Base-by-base conservation (phyloP, 495 filamentous ascomycete species). In the Penicillium tannophilum region DNA sequence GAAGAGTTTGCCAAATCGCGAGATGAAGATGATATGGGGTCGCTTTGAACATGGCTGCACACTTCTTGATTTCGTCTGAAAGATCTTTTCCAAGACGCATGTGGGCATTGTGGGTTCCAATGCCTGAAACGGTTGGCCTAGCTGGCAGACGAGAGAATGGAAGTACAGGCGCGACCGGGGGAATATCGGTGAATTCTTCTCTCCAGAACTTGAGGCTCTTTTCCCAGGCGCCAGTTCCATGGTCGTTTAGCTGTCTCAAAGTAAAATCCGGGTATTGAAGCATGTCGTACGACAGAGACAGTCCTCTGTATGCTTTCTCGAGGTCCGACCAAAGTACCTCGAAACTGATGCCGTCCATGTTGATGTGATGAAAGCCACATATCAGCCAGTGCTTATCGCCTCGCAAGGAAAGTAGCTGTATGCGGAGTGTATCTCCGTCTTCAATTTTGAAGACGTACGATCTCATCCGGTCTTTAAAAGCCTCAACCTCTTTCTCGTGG, bases 1-100 rank as follows among this genome's bases (percentile, higher is more conserved):
- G 62, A 30, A 82, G 28, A 14, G 63, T 57, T 45, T 69, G 59
- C 67, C 75, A 72, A 0, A 57, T 65, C 0, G 77, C 68, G 2
- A 81, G 64, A 49, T 78, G 71, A 66, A 82, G 76, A 41, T 82
- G 78, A 61, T 80, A 83, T 0, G 71, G 49, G 1, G 74, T 76
- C 1, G 65, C 54, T 49, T 66, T 62, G 17, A 62, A 62, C n/a
- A 42, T 50, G 11, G 58, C 60, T 45, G 58, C 67, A 20, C 52
- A 53, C 0, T 47, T 28, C 20, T 67, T 63, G 42, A 77, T 65
- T 3, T 52, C 12, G 0, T 46, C 55, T 5, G 59, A 60, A 9
- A 66, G 28, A 19, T 5, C 16, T 12, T 26, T 17, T 12, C 69
- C 61, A 7, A 73, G 56, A 31, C 57, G 26, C 33, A 64, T 45